Evolutionary conservation across 495 filamentous ascomycete genomes (phyloP), one percentile per base, ranked within the genome.

Genomic region (Hypoxylon fragiforme): DNA sequence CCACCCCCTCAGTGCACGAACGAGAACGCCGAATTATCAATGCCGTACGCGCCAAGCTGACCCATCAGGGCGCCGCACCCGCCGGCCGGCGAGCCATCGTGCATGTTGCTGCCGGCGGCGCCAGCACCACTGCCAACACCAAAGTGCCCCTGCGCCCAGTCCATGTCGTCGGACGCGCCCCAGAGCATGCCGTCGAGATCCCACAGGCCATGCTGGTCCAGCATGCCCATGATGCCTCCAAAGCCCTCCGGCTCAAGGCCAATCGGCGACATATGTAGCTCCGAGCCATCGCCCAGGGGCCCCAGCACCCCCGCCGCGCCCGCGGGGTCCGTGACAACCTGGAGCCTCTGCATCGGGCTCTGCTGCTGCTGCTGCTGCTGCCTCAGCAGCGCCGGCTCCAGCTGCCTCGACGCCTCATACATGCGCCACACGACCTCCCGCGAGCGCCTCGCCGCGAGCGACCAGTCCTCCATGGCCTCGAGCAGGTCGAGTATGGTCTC

Each of bases 381-480:
- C 24, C 49, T 14, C 43, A 61, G 73, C 58, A 57, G 65, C 50
- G 62, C 72, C 47, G 61, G 62, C 53, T 72, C 72, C 41, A 61
- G 66, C 64, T 70, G 62, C 22, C 71, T 40, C 62, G 73, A 63
- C 35, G 87, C 86, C 60, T 88, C 85, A 62, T 85, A 85, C 65
- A 91, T 86, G 50, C 82, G 77, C 55, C 78, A 77, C 30, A 91
- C 77, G 11, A 87, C 84, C 65, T 89, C 86, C 26, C 83, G 72
- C 21, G 81, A 86, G 20, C 85, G 78, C 58, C 84, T 82, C 0
- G 88, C 88, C 0, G 86, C 85, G 20, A 88, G 79, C 12, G 84
- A 87, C 78, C 81, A 90, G 45, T 82, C 79, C 53, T 84, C 77
- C 78, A 89, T 83, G 2, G 80, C 82, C 43, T 86, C 84, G 30